Percentiles rank a stretch among this genome's conserved stretches.
Evolutionary conservation across 2,329 filamentous ascomycete genomes (phyloP).

Genomic region (Aspergillus viridinutans): DNA sequence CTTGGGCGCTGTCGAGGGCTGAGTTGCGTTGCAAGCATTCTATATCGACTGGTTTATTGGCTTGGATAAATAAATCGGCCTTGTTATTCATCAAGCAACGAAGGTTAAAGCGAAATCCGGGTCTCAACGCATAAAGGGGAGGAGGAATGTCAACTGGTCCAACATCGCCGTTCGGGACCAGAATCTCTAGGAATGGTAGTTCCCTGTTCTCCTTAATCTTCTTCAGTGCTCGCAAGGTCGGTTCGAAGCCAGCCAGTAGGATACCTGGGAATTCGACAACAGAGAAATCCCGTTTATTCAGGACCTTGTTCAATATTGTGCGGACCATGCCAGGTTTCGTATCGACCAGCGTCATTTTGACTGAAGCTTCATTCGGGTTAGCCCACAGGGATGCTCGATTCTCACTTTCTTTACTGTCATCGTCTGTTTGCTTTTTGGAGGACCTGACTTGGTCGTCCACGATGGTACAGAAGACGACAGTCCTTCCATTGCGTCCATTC

Average conservation of each 20-base stretch:
- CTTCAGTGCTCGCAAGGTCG: conserved; percentile 54
- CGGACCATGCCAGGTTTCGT: neutral
- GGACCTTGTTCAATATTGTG: neutral
- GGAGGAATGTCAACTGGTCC: conserved; percentile 31
- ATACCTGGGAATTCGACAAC: conserved; percentile 59
- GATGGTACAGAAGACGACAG: conserved; percentile 25
- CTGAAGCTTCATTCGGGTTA: neutral
- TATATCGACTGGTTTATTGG: conserved; percentile 6
- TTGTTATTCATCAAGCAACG: conserved; percentile 17
- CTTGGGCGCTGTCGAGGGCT: conserved; percentile 14
- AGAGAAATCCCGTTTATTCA: neutral
- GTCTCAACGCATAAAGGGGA: conserved; percentile 49
- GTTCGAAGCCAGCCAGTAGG: conserved; percentile 54
- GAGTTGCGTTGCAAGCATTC: conserved; percentile 8
- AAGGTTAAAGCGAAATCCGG: conserved; percentile 46
- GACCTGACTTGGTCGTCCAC: conserved; percentile 4
- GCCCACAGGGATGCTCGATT: neutral
- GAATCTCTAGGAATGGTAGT: conserved; percentile 48
- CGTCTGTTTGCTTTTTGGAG: conserved; percentile 11
- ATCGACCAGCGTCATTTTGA: neutral
- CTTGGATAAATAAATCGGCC: conserved; percentile 5
- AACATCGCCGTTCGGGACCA: conserved; percentile 20
- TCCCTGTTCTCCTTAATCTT: conserved; percentile 41
- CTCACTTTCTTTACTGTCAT: neutral
- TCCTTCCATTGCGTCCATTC: conserved; percentile 7